These are phyloP conservation scores for Conticribra weissflogii DNA, from an alignment of 108 stramenopile species.

Conservation along the genomic window DNA sequence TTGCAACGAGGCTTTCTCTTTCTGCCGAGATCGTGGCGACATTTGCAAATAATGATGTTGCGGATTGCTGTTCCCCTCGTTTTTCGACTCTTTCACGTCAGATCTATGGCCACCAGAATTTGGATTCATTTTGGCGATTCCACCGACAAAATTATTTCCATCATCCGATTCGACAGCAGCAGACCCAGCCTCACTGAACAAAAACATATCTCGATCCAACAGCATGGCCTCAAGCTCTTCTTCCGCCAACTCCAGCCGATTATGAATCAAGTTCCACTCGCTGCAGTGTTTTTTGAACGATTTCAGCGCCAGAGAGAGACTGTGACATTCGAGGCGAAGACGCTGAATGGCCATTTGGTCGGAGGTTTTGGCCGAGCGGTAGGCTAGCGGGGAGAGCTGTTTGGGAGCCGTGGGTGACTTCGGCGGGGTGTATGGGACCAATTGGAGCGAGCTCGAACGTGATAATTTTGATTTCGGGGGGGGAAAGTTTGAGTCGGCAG, in stretches of 20 bases:
- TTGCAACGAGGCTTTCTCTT: background rate
- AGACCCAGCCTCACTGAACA: background rate
- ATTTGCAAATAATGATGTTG: background rate
- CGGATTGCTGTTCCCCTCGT: too few relatives aligned
- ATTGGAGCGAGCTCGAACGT: background rate
- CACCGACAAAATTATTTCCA: background rate
- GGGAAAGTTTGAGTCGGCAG: too few relatives aligned
- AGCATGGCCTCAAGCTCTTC: slow-evolving; percentile 29
- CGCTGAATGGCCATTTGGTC: slow-evolving; percentile 19
- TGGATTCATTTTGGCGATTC: background rate
- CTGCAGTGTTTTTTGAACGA: slow-evolving; percentile 19
- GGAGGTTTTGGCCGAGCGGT: slow-evolving; percentile 16
- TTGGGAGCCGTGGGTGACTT: background rate
- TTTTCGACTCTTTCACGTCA: too few relatives aligned
- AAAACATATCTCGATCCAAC: slow-evolving; percentile 4
- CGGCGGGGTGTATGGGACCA: background rate
- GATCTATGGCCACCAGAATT: background rate
- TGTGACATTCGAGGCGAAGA: slow-evolving; percentile 19
- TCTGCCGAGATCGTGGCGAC: background rate
- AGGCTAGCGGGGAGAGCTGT: slow-evolving; percentile 8
- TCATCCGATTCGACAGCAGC: background rate
- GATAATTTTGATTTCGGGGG: background rate
- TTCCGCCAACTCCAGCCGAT: slow-evolving; percentile 22
- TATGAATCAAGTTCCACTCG: slow-evolving; percentile 16
- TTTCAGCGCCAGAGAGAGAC: slow-evolving; percentile 11